phyloP scores from a whole-genome alignment of 2,329 filamentous ascomycete species.

The Colletotrichum phormii region DNA sequence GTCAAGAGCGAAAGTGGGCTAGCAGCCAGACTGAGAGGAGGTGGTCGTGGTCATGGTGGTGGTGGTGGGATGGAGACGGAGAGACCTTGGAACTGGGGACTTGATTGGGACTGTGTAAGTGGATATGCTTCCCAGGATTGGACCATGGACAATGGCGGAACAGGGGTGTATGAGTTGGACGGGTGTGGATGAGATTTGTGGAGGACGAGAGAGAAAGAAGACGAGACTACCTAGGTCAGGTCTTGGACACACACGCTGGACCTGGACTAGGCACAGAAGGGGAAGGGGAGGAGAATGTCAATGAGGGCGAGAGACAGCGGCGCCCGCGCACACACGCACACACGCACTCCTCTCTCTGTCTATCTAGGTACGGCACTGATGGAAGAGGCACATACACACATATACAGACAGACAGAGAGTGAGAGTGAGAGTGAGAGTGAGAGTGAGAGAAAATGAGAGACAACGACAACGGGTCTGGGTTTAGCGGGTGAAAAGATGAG shows the following conservation, averaged over 20 bases:
- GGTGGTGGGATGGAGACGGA: conserved; percentile 7
- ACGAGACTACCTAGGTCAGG: not conserved
- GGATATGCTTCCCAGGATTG: conserved; percentile 20
- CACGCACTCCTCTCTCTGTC: no score
- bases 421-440: not conserved
- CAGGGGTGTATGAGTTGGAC: conserved; percentile 9
- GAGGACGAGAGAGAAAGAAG: conserved; percentile 21
- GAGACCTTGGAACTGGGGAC: conserved; percentile 11
- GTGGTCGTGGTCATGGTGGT: no score
- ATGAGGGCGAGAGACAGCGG: no score
- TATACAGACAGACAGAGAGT: no score
- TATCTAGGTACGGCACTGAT: no score
- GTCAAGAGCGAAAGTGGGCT: conserved; percentile 5
- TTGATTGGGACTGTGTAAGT: conserved; percentile 21
- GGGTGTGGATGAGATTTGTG: conserved; percentile 14
- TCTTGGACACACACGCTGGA: no score
- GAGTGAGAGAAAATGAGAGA: not conserved
- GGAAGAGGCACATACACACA: no score
- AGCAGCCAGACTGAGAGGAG: not conserved
- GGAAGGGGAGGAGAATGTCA: not conserved
- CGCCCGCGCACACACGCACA: no score
- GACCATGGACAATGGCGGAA: not conserved
- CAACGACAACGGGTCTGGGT: conserved; percentile 4
- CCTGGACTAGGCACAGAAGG: not conserved
- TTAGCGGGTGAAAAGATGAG: not conserved